phyloP scores from a whole-genome alignment of 768 basidiomycete species.

The Cubamyces lactineus region DNA sequence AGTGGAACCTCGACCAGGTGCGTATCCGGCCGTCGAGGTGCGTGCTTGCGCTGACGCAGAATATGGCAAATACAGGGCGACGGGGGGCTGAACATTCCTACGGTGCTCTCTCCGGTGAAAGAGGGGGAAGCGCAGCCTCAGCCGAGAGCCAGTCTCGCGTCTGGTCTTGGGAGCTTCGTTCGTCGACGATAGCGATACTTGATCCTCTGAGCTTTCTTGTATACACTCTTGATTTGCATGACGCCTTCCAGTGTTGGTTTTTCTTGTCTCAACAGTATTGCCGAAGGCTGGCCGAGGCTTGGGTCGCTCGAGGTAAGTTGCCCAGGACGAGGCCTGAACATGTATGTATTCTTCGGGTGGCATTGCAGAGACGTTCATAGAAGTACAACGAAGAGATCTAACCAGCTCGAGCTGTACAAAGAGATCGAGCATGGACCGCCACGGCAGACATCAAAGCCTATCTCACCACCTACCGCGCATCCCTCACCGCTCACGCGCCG shows the following conservation, averaged over 20 bases:
- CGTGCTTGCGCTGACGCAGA: background rate
- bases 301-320: no score
- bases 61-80: constrained; percentile 31
- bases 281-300: no score
- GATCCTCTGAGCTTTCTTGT: background rate
- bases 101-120: constrained; percentile 67
- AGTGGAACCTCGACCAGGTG: constrained; percentile 50
- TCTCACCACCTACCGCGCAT: background rate
- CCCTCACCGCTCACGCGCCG: background rate
- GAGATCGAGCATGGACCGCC: no score
- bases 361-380: no score
- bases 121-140: constrained; percentile 55
- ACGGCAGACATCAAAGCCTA: no score
- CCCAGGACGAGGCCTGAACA: no score
- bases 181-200: constrained; percentile 9
- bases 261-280: no score
- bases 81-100: constrained; percentile 63
- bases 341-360: no score
- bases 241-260: no score
- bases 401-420: no score
- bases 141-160: constrained; percentile 17
- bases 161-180: constrained; percentile 9
- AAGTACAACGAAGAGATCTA: no score
- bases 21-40: background rate
- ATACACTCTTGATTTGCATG: background rate